These are phyloP conservation scores for Sextonia rubra DNA, from an alignment of 164 flowering plant genomes.

Conservation along the genomic window DNA sequence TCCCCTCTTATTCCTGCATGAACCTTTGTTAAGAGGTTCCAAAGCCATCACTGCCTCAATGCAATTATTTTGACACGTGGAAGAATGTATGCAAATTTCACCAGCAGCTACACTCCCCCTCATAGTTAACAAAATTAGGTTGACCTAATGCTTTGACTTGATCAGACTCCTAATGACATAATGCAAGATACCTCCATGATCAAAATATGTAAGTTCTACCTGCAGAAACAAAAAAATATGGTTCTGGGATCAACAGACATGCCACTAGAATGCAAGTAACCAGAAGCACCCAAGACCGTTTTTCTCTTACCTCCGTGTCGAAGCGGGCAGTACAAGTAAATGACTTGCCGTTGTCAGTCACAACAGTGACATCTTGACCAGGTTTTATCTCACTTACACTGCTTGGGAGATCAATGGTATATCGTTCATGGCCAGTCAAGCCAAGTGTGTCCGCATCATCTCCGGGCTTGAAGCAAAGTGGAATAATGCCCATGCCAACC, in stretches of 20 bases:
- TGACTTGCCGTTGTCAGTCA: conserved; percentile 59
- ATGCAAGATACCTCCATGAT: conserved; percentile 79
- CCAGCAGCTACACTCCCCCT: neutral
- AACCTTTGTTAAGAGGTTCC: neutral
- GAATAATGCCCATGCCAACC: conserved; percentile 86
- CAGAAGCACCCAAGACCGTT: neutral
- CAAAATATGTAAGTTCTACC: conserved; percentile 77
- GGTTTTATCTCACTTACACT: conserved; percentile 60
- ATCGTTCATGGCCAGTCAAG: conserved; percentile 74
- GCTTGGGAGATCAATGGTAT: conserved; percentile 64
- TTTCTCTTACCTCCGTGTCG: conserved; percentile 69
- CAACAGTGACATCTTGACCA: conserved; percentile 69
- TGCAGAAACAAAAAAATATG: conserved; percentile 20
- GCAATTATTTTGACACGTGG: neutral
- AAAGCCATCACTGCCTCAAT: neutral
- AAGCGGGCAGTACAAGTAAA: conserved; percentile 58
- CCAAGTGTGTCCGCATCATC: conserved; percentile 84
- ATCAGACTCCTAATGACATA: conserved; percentile 66
- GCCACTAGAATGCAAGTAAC: neutral
- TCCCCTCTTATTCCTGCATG: neutral
- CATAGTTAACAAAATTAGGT: neutral
- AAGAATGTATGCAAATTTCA: neutral
- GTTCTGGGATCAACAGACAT: neutral
- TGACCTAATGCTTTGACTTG: conserved; percentile 26
- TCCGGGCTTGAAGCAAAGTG: conserved; percentile 72